Base-by-base conservation (phyloP, 2,329 filamentous ascomycete genomes). In the Aureobasidium leucospermi region DNA sequence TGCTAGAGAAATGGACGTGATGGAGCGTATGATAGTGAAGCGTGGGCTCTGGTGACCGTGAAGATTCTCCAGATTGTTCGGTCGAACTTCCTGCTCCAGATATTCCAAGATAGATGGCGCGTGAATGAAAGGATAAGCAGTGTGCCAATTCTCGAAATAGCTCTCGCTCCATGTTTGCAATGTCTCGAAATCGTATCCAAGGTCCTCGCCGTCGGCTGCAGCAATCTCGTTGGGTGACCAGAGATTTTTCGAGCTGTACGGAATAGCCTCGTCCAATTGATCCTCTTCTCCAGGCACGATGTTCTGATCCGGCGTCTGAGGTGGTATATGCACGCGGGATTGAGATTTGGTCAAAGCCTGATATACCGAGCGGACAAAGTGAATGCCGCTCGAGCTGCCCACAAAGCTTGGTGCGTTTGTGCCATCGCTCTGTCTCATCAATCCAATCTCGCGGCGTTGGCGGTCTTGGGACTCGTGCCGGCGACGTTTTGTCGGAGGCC, bases 91-190 rank as follows among this genome's bases (percentile, higher is more conserved):
- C 19, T 69, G 68, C 61, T 82, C 78, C 47, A 83, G 74, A 1
- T 73, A 67, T 15, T 73, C 70, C 2, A 84, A 69, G 2, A 83
- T 70, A 4, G 76, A 74, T 1, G 81, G 80, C 0, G 79, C 82
- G 63, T 82, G 79, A 5, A 84, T 70, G 58, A 82, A 84, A 0
- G 82, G 82, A 43, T 82, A 78, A 2, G 80, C 74, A 0, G 79
- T 77, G 63, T 85, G 82, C 82, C 82, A 85, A 15, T 78, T 75
- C 28, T 82, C 75, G 61, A 84, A 84, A 62, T 82, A 85, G 48
- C 74, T 78, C 51, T 72, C 73, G 6, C 78, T 79, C 76, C 79
- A 82, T n/a, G 29, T 43, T 23, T 55, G 51, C 29, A 55, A 16
- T 3, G 42, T 28, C 6, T 42, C 51, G 11, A 55, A 55, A 2